Evolutionary conservation across 106 monocot species (phyloP), one percentile per base, ranked within the genome.

Genomic region (Apostasia shenzhenica): DNA sequence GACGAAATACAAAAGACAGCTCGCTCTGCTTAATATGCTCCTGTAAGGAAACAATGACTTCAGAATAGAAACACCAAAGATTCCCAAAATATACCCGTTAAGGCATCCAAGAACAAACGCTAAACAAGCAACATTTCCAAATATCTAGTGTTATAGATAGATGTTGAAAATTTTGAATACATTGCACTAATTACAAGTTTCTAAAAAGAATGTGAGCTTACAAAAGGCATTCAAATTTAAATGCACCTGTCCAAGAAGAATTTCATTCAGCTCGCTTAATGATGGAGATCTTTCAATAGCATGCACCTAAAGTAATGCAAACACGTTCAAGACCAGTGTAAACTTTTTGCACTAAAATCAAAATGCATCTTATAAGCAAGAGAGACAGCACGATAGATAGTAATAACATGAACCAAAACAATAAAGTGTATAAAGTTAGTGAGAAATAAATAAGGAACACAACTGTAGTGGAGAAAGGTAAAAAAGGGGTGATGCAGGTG

Each of bases 241-340:
- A 47, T 48, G 26, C 54, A 99, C 99, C 93, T 99, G 99, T 10
- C 99, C 99, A n/a, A 99, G 81, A 45, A 99, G 81, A 61, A 99
- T 99, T 70, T 99, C 93, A 77, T 88, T 93, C 79, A 99, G 77
- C 82, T 99, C 93, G 55, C 99, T 99, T 77, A 99, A 67, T 52
- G 99, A 99, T 63, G 93, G 99, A 63, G 99, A 88, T 78, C 87
- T 90, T 80, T 99, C 99, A 45, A 99, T 83, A 64, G 85, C 93
- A 85, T 76, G 87, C 78, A 93, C 85, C 99, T 99, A 49, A 42
- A 57, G 44, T 14, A 54, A 69, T 59, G 10, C 11, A 14, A 1
- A 14, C 9, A 59, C 46, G 2, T 40, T 47, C 8, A 48, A 45
- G 45, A 8, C 14, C 41, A 40, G 26, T 13, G 26, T 26, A 26